Evolutionary conservation across 176 grass and related monocot genomes (phyloP), one percentile per base, ranked within the genome.

Genomic region (Aegilops bicornis): DNA sequence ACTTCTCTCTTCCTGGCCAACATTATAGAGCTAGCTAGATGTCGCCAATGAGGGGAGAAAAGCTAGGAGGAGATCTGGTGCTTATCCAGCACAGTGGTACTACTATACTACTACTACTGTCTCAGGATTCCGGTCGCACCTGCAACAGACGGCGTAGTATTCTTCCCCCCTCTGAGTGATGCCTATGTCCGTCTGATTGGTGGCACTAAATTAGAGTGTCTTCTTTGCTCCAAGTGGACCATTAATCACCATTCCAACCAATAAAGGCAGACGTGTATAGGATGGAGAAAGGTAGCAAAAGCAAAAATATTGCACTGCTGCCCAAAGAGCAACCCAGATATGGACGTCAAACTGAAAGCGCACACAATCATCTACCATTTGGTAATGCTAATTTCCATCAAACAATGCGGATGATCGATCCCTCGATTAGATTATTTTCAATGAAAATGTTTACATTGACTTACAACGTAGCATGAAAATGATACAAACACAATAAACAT

Each of bases 181-280:
- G 25, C 15, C 13, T 42, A 58, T 83, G 54, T 31, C 36, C 10
- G 23, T 19, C 69, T 75, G 64, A 45, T 84, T 83, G 54, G 17
- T 59, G 43, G 17, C 81, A 89, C 66, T 79, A 17, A 76, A 65
- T 45, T 30, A 32, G 16, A 33, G 1, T 30, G 43, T 16, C 39
- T 17, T 37, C 47, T 40, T 73, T 42, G 17, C 2, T 76, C 24
- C 73, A 30, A 32, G 75, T 79, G 82, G 87, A 52, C 74, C 56
- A 79, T 59, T 75, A 40, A 73, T 59, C 82, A 80, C 10, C 58
- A 64, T 36, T 72, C 56, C 76, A 73, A 66, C 39, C 31, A 66
- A 40, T 22, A 79, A 89, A 76, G 59, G 10, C 31, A 59, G 8
- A 10, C 72, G 17, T 76, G 43, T 76, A 66, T 6, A 16, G 8